Base-by-base conservation (phyloP, 2,329 filamentous ascomycete species). In the Plectosphaerella sp. region DNA sequence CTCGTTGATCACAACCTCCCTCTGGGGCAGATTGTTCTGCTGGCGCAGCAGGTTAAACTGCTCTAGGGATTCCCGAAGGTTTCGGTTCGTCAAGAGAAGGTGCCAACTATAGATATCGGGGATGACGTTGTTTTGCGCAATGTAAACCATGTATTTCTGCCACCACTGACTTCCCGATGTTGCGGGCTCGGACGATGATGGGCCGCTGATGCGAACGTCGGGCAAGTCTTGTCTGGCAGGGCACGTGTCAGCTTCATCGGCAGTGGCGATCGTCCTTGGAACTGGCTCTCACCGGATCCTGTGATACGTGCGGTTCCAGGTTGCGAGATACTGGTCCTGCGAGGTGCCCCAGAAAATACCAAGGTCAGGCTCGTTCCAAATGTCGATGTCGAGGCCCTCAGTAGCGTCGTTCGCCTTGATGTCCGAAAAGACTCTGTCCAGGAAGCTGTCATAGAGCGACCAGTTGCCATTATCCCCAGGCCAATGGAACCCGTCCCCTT, bases 1-100 rank as follows among this genome's bases (percentile, higher is more conserved):
- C 55, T 79, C 76, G 54, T 79, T 78, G 58, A 79, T 69, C 53
- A 77, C 74, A 36, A 77, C 64, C 1, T 64, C 62, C 3, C 62
- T 61, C 0, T 62, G 54, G 9, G 70, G 66, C 0, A 73, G 61
- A 11, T 54, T 59, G 54, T 71, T 59, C 8, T 53, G 51, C 5
- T 52, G 49, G 1, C 67, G 61, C 2, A 70, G 53, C 5, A 51
- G 37, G 11, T 58, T 39, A 1, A 70, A 61, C 6, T 59, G 58
- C 4, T 20, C 45, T 7, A 33, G 28, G 11, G 45, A 47, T 33
- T 47, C 45, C 16, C 28, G 24, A 7, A 47, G 45, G 45, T 35
- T 35, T n/a, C 45, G 45, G 28, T 47, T 14, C 6, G 25, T 16
- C 2, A 52, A 51, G 15, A 57, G 57, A 24, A 57, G 54, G 49